Evolutionary conservation across 768 basidiomycete genomes (phyloP), one percentile per base, ranked within the genome.

Genomic region (Russula vinacea): DNA sequence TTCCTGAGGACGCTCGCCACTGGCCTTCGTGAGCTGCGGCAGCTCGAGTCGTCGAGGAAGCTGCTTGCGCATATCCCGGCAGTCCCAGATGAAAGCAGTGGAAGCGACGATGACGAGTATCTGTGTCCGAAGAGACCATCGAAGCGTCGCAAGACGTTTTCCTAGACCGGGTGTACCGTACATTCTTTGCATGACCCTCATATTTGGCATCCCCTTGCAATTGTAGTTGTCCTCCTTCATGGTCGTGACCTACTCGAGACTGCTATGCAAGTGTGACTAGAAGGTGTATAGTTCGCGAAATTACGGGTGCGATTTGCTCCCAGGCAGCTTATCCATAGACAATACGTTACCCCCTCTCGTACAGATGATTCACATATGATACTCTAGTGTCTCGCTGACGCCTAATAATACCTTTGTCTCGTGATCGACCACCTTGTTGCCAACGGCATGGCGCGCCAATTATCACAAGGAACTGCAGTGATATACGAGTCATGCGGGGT

Each of bases 11-110:
- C 84, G 4, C 74, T 91, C 55, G 76, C 80, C 11, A 60, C 74
- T n/a, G 79, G 83, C 64, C 77, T 91, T 53, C 82, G 86, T 19
- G 76, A 79, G 33, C 72, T 91, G 63, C 86, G 88, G 39, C 85
- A 84, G 71, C 69, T 80, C 13, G 87, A 88, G 69, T 75, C 77
- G 55, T 80, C 81, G 54, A 79, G 81, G 66, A 81, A 82, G 26
- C 76, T 76, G 60, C 75, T 75, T 51, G 70, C 78, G 37, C 79
- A 80, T 56, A 77, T 78, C 3, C 73, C 74, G 22, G 78, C 78
- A 47, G 76, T 72, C 7, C 67, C 73, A 16, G 79, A 80, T 26
- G 78, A 77, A 10, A 76, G 75, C 62, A 80, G 76, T 60, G 81
- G 82, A 67, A 79, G 80, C 42, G 82, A 80, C 65, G 84, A 82